phyloP scores from a whole-genome alignment of 2,329 filamentous ascomycete genomes.

The Neofusicoccum laricinum region DNA sequence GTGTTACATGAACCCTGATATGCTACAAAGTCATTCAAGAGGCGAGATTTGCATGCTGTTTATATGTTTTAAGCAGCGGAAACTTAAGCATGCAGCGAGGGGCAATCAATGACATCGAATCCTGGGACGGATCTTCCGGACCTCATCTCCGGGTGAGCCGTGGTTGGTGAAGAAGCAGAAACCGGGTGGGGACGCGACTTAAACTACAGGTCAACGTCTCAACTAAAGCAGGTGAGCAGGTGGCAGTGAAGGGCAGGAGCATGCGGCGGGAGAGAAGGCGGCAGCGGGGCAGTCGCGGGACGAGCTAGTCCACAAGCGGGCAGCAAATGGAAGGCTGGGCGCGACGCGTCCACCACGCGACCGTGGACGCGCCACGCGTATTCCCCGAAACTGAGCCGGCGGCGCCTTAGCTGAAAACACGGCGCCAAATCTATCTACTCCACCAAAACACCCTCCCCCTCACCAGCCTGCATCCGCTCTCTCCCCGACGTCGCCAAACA shows the following conservation, averaged over 20 bases:
- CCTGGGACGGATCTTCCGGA: neutral
- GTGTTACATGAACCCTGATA: no score
- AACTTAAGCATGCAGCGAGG: neutral
- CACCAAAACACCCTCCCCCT: neutral
- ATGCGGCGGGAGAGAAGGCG: neutral
- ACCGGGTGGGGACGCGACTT: no score
- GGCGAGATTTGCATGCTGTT: neutral
- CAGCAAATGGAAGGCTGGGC: neutral
- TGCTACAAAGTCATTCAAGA: neutral
- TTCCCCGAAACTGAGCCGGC: neutral
- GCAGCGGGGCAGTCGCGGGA: neutral
- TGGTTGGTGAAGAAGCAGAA: neutral
- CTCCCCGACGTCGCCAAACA: slow-evolving; percentile 23
- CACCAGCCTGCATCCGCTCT: neutral
- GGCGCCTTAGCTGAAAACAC: slow-evolving; percentile 8
- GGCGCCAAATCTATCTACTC: neutral
- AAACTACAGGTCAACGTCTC: no score
- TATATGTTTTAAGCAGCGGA: neutral
- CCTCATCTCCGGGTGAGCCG: neutral
- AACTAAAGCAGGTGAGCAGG: no score
- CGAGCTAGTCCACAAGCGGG: neutral
- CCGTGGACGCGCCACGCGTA: neutral
- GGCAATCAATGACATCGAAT: neutral
- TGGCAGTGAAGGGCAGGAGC: neutral
- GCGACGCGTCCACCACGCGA: neutral